Conservation (phyloP, 164 flowering plant species). For the Vitis riparia region DNA sequence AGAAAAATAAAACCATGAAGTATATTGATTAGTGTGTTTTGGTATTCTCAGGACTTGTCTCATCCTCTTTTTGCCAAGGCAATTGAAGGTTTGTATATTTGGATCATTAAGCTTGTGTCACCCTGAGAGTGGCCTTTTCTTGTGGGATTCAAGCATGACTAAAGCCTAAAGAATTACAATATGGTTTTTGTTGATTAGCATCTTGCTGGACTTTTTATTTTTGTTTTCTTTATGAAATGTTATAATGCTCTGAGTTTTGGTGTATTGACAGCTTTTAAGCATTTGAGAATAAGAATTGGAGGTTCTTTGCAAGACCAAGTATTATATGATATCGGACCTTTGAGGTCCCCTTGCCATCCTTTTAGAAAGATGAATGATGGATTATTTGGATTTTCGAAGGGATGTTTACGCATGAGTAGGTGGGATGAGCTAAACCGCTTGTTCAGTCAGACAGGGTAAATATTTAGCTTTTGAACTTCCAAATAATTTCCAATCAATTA, state of each 20-base stretch:
- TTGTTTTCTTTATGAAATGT: background rate
- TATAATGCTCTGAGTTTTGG: background rate
- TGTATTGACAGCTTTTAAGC: constrained; percentile 60
- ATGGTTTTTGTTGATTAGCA: background rate
- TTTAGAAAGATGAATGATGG: constrained; percentile 55
- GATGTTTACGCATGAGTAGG: constrained; percentile 69
- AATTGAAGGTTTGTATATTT: constrained; percentile 56
- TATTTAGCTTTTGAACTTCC: background rate
- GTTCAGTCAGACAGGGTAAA: constrained; percentile 71
- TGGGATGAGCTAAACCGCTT: constrained; percentile 86
- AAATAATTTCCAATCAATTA: background rate
- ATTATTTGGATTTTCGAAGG: constrained; percentile 81
- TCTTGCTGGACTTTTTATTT: background rate
- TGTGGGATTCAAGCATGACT: background rate
- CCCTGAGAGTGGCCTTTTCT: background rate
- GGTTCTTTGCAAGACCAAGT: constrained; percentile 94
- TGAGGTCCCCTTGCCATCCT: constrained; percentile 58
- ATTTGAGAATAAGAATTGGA: constrained; percentile 79
- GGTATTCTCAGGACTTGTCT: constrained; percentile 57
- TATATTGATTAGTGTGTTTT: background rate
- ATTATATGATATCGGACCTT: constrained; percentile 57
- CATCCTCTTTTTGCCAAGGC: constrained; percentile 72
- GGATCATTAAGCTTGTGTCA: background rate
- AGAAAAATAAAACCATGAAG: background rate
- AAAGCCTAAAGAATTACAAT: too few relatives aligned